Conservation (phyloP, 108 stramenopile species). For the Halocafeteria seosinensis region DNA sequence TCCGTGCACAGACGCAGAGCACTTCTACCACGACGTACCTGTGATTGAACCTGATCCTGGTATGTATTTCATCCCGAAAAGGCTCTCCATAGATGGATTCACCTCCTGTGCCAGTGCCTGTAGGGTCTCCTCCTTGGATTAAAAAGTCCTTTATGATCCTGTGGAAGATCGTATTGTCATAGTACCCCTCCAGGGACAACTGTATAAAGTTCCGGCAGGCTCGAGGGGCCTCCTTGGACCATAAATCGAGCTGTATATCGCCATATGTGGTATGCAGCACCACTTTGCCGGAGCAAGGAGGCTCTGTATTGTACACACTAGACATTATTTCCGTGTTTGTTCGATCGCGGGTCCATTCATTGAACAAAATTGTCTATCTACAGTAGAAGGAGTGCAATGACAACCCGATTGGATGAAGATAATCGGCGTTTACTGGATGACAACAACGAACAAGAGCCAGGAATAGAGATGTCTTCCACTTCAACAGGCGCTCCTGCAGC, state of each 20-base stretch:
- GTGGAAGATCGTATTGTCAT: slow-evolving; percentile 23
- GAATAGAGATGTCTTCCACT: no score
- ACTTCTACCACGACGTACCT: slow-evolving; percentile 24
- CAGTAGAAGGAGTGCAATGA: no score
- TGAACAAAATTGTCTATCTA: no score
- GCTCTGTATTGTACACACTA: slow-evolving; percentile 77
- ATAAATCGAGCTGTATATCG: slow-evolving; percentile 13
- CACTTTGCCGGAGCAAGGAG: slow-evolving; percentile 46
- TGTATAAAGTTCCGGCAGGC: slow-evolving; percentile 22
- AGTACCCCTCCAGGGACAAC: slow-evolving; percentile 11
- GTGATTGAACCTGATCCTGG: not conserved
- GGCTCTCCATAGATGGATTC: slow-evolving; percentile 18
- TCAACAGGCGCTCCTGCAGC: no score
- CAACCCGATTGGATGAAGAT: no score
- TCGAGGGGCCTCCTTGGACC: slow-evolving; percentile 17
- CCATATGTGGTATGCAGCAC: slow-evolving; percentile 62
- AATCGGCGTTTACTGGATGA: no score
- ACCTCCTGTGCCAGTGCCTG: slow-evolving; percentile 28
- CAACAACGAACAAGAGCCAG: no score
- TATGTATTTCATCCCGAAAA: slow-evolving; percentile 24
- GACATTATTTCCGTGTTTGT: slow-evolving; percentile 48
- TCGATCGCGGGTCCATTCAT: no score
- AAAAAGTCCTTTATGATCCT: slow-evolving; percentile 25
- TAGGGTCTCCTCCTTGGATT: slow-evolving; percentile 33
- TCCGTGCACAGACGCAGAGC: slow-evolving; percentile 17